Base-by-base conservation (phyloP, 1,284 basidiomycete genomes). In the Trichosporon ovoides region DNA sequence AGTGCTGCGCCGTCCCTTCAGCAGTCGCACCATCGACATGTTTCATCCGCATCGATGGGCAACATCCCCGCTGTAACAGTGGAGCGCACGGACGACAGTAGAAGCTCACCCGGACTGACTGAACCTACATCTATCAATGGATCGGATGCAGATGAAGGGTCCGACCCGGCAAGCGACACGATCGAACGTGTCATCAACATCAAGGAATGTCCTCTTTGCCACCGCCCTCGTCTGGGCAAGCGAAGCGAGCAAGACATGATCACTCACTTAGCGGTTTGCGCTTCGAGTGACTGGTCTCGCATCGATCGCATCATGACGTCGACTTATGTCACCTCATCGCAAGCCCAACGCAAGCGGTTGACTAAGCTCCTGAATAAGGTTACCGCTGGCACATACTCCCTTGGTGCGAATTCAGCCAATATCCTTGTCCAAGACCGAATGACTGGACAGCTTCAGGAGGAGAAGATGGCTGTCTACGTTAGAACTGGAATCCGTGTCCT, bases 281-380 rank as follows among this genome's bases (percentile, higher is more conserved):
- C 93, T 7, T 91, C 88, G 59, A 83, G 86, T 67, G 94, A 98
- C 74, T 97, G 93, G 91, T 85, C 83, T 33, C 83, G 87, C 57
- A 87, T 98, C 24, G 87, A 96, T 70, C 78, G 85, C 62, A 90
- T 96, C 63, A 85, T 94, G 31, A 92, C 94, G 16, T 86, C 88
- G n/a, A 95, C 93, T 70, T 98, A 92, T 68, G 94, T 98, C 2
- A 98, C 95, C 0, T 88, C 90, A 14, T 87, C 83, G 64, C 95
- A 98, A 78, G 95, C 96, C 54, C 94, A 97, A 78, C 82, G 95
- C 69, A 98, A 98, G 78, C 96, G 91, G 87, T 88, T 94, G 69
- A 92, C 90, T 58, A 93, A 90, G 79, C 83, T 96, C 40, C 82
- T 96, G 61, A 82, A 83, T 52, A 91, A 91, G 78, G 85, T 95